Evolutionary conservation across 2,329 filamentous ascomycete genomes (phyloP), one percentile per base, ranked within the genome.

Genomic region (Chaetothyriales sp.): DNA sequence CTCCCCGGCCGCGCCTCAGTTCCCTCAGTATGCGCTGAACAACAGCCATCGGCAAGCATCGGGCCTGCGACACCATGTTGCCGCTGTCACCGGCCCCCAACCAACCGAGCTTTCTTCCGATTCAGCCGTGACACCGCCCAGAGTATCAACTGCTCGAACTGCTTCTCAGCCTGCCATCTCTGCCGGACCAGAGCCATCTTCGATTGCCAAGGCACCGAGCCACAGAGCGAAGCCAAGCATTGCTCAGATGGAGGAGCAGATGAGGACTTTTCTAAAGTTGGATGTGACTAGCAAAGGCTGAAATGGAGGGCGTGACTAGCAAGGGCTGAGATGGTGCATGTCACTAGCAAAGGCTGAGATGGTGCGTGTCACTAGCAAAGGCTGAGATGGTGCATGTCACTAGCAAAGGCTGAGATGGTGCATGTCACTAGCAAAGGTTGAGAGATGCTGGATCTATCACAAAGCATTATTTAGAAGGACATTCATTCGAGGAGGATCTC

Each of bases 201-300:
- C 55, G 18, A 54, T 54, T 13, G 50, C 50, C 44, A 52, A 55
- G 49, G 49, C 49, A 46, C 54, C 54, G 37, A 61, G 54, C 62
- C 33, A 58, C 58, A 45, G 59, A 61, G 47, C 58, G 52, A 58
- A 64, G 22, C 46, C 64, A 22, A 70, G 71, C 54, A 69, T 68
- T 4, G 69, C 69, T 58, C 65, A 69, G 50, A 70, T 74, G 60
- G 72, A 74, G 57, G 71, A 73, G 61, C 70, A 74, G 61, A 60
- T 74, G 50, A 67, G 71, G 28, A 65, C 70, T 28, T 70, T 74
- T 29, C 57, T 74, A 61, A 74, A 74, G 52, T 62, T 74, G 50
- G 54, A 60, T 52, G 46, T 59, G 18, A 53, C 53, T 15, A 56
- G 55, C 29, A 52, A 51, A 33, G 22, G 50, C 40, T 9, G n/a